These are phyloP conservation scores for Agastache rugosa DNA, from an alignment of 257 asterid genomes.

Conservation along the genomic window DNA sequence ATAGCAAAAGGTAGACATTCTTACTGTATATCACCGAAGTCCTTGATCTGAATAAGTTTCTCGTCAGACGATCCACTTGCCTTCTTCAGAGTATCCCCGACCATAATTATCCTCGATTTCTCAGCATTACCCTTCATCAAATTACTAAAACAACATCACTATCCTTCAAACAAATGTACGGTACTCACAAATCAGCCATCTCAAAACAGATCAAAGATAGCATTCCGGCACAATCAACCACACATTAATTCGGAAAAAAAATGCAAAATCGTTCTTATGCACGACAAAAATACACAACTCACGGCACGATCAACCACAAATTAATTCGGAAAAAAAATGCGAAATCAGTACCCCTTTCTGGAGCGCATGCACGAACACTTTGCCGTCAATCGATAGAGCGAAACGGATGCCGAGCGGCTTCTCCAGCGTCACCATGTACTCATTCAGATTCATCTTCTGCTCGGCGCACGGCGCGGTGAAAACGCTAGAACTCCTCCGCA, in stretches of 20 bases:
- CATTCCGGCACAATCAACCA: not conserved
- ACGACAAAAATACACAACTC: too few relatives aligned
- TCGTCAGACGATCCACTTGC: slow-evolving; percentile 69
- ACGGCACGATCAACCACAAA: not conserved
- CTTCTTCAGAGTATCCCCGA: slow-evolving; percentile 91
- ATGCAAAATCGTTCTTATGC: not conserved
- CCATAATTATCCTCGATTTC: slow-evolving; percentile 89
- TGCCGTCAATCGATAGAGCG: slow-evolving; percentile 85
- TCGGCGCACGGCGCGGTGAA: too few relatives aligned
- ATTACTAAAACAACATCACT: slow-evolving; percentile 13
- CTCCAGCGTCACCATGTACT: slow-evolving; percentile 85
- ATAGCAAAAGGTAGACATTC: slow-evolving; percentile 34
- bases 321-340: not conserved
- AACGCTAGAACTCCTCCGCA: slow-evolving; percentile 39
- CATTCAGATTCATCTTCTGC: slow-evolving; percentile 79
- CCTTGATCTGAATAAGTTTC: slow-evolving; percentile 73
- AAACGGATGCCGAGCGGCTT: slow-evolving; percentile 93
- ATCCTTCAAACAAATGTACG: slow-evolving; percentile 14
- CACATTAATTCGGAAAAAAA: not conserved
- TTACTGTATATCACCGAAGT: slow-evolving; percentile 81
- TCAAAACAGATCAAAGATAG: not conserved
- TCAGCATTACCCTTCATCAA: slow-evolving; percentile 80
- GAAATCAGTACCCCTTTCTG: slow-evolving; percentile 74
- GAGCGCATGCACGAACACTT: slow-evolving; percentile 84
- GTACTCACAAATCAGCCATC: not conserved